These are phyloP conservation scores for Trametes cinnabarina DNA, from an alignment of 768 basidiomycete species.

Conservation along the genomic window DNA sequence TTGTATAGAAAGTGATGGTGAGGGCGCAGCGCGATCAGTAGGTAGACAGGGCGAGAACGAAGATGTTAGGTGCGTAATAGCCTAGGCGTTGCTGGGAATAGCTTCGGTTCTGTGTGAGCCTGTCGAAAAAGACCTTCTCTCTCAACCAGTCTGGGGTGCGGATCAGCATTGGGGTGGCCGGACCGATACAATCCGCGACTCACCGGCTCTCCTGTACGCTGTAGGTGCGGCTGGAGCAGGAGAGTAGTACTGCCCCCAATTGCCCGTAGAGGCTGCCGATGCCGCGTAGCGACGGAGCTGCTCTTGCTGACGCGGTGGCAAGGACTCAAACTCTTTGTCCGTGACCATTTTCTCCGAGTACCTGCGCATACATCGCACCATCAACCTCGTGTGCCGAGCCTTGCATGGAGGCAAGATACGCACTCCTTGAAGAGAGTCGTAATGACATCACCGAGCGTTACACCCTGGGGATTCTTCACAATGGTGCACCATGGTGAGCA, in stretches of 20 bases:
- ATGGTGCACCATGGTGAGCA: conserved; percentile 79
- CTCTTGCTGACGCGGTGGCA: conserved; percentile 67
- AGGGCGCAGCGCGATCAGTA: conserved; percentile 12
- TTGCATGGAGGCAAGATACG: conserved; percentile 25
- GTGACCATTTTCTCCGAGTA: conserved; percentile 70
- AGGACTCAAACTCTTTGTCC: conserved; percentile 58
- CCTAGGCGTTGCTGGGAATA: conserved; percentile 65
- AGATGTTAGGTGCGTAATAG: conserved; percentile 76
- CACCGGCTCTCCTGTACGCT: conserved; percentile 62
- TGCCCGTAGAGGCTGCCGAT: conserved; percentile 27
- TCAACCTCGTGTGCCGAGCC: neutral
- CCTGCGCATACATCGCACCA: conserved; percentile 35
- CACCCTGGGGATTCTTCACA: conserved; percentile 67
- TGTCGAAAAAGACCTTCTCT: conserved; percentile 70
- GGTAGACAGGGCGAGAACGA: conserved; percentile 47
- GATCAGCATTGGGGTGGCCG: neutral
- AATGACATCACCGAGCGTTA: conserved; percentile 77
- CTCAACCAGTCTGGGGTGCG: conserved; percentile 66
- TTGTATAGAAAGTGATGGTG: neutral
- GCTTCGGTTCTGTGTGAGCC: conserved; percentile 54
- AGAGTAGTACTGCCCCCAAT: conserved; percentile 44
- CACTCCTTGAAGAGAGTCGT: conserved; percentile 74
- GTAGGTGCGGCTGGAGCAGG: conserved; percentile 43
- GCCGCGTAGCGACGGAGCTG: conserved; percentile 63
- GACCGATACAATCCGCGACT: conserved; percentile 25